Conservation (phyloP, 2,329 filamentous ascomycete species). For the Hypocreales sp. region DNA sequence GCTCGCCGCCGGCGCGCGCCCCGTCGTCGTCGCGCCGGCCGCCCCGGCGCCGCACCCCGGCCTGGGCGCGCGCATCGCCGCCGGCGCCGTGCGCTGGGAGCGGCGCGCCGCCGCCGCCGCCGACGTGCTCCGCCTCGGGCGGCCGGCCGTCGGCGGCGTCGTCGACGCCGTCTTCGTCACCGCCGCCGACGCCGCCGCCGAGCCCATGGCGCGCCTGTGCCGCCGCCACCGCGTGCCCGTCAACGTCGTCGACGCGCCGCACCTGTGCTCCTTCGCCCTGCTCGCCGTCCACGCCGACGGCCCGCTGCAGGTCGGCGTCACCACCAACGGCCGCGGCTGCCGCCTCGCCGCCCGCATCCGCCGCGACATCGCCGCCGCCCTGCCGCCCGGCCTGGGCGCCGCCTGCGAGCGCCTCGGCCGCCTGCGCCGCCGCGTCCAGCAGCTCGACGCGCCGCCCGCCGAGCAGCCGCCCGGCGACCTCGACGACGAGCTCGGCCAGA, state of each 20-base stretch:
- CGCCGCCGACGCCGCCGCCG: constrained; percentile 26
- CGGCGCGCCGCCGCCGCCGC: constrained; percentile 50
- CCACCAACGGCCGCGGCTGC: constrained; percentile 87
- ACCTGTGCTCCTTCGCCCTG: constrained; percentile 77
- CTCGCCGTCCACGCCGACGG: constrained; percentile 83
- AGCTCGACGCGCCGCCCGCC: constrained; percentile 47
- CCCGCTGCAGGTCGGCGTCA: constrained; percentile 86
- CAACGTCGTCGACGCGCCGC: constrained; percentile 79
- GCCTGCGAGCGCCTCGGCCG: constrained; percentile 68
- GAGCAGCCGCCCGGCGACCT: constrained; percentile 22
- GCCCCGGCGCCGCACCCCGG: constrained; percentile 41
- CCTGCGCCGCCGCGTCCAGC: constrained; percentile 53
- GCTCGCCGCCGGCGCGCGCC: constrained; percentile 64
- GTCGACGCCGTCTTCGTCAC: constrained; percentile 94
- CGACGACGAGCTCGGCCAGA: constrained; percentile 57
- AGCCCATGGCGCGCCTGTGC: constrained; percentile 61
- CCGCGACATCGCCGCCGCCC: constrained; percentile 67
- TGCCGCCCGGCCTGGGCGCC: constrained; percentile 59
- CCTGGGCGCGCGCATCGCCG: constrained; percentile 48
- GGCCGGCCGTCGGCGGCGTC: constrained; percentile 58
- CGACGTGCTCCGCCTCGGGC: constrained; percentile 63
- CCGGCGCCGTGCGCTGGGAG: constrained; percentile 50
- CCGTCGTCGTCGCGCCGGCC: constrained; percentile 62
- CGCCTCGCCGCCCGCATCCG: constrained; percentile 83
- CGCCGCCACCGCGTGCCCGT: constrained; percentile 70